A percentile compares a stretch with the other conserved stretches of the same genome.
Conservation (phyloP, 2,329 filamentous ascomycete genomes). For the Aspergillus sojae region DNA sequence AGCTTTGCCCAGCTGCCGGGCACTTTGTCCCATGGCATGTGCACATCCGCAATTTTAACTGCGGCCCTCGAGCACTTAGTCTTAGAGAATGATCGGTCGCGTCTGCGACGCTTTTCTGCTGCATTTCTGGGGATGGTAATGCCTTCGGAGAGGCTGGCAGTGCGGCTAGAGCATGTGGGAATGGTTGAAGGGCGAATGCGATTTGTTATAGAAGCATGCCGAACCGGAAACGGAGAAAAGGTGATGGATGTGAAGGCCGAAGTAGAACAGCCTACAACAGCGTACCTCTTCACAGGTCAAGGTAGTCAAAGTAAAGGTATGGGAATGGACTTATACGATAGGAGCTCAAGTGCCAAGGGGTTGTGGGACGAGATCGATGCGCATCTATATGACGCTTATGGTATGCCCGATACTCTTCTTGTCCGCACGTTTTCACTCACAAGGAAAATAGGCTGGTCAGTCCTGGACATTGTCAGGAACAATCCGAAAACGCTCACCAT, state of each 20-base stretch:
- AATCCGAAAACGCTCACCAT: constrained; percentile 97
- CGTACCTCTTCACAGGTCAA: constrained; percentile 96
- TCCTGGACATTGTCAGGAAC: constrained; percentile 96
- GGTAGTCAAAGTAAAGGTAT: constrained; percentile 97
- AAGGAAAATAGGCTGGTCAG: constrained; percentile 65
- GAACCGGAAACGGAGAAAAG: constrained; percentile 90
- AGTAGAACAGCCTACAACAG: constrained; percentile 90
- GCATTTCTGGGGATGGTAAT: constrained; percentile 94
- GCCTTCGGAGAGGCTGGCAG: constrained; percentile 87
- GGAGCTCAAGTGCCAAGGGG: constrained; percentile 86
- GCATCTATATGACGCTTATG: constrained; percentile 82
- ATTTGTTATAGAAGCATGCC: constrained; percentile 91
- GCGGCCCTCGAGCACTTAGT: constrained; percentile 91
- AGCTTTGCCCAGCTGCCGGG: constrained; percentile 89
- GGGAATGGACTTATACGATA: constrained; percentile 96
- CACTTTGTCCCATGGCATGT: constrained; percentile 98
- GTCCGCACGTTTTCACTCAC: background rate
- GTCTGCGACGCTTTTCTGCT: constrained; percentile 91
- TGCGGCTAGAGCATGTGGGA: constrained; percentile 88
- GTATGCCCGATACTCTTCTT: constrained; percentile 65
- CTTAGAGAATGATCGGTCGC: constrained; percentile 84
- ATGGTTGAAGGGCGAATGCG: constrained; percentile 98
- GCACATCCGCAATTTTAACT: constrained; percentile 92
- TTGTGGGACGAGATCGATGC: constrained; percentile 96
- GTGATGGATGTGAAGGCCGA: constrained; percentile 90